These are phyloP conservation scores for Xylaria arbuscula DNA, from an alignment of 2,329 filamentous ascomycete genomes.

Conservation along the genomic window DNA sequence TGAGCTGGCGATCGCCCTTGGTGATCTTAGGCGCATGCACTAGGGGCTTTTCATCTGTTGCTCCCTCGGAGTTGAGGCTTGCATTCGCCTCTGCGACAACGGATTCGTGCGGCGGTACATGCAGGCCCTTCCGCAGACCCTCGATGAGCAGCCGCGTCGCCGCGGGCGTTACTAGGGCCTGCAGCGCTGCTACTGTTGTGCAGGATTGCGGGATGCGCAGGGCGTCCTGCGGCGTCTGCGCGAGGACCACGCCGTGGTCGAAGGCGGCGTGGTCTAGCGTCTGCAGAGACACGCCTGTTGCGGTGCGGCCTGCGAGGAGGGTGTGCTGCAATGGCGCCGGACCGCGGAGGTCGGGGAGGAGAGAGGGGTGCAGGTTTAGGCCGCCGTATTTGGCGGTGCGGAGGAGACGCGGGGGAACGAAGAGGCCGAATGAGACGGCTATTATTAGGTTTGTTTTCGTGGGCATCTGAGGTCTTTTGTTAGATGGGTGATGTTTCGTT, in stretches of 20 bases:
- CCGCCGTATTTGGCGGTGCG: conserved; percentile 80
- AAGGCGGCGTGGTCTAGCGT: conserved; percentile 82
- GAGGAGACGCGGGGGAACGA: conserved; percentile 83
- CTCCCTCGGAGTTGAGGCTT: conserved; percentile 14
- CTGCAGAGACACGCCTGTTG: conserved; percentile 85
- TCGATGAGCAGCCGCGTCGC: conserved; percentile 78
- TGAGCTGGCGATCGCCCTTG: conserved; percentile 69
- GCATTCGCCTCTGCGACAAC: conserved; percentile 46
- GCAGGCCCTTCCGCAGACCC: conserved; percentile 70
- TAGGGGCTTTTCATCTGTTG: conserved; percentile 19
- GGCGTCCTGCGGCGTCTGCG: conserved; percentile 72
- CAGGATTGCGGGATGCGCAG: conserved; percentile 61
- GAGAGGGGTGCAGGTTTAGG: conserved; percentile 91
- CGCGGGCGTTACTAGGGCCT: conserved; percentile 65
- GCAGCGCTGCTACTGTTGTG: conserved; percentile 62
- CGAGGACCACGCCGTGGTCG: conserved; percentile 81
- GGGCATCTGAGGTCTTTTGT: conserved; percentile 61
- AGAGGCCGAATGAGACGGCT: conserved; percentile 93
- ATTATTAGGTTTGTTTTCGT: conserved; percentile 79
- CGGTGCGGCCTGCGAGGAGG: conserved; percentile 69
- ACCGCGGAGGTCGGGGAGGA: conserved; percentile 87
- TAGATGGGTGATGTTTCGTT: not conserved
- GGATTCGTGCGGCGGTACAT: conserved; percentile 69
- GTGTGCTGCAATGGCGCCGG: conserved; percentile 88
- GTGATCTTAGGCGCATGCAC: conserved; percentile 78